phyloP scores from a whole-genome alignment of 352 stramenopile species.

The Globisporangium polare region DNA sequence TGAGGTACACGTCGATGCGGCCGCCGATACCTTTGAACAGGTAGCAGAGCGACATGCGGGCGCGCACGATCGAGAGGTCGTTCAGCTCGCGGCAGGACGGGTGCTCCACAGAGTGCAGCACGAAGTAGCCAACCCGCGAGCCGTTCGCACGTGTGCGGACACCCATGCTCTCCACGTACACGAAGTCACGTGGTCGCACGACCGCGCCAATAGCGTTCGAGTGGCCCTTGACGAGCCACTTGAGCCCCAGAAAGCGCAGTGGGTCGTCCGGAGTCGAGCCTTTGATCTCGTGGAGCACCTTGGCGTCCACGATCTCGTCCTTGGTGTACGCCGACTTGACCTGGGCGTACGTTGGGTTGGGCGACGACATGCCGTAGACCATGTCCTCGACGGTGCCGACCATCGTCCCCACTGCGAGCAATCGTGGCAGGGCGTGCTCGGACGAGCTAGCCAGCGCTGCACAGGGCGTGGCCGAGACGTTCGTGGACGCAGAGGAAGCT shows the following conservation, averaged over 20 bases:
- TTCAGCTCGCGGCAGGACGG: constrained; percentile 23
- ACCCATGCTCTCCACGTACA: constrained; percentile 57
- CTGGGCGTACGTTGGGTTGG: constrained; percentile 26
- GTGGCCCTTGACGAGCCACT: constrained; percentile 28
- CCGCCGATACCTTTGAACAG: constrained; percentile 26
- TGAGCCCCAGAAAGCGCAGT: constrained; percentile 45
- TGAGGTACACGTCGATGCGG: constrained; percentile 47
- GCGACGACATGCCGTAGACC: constrained; percentile 39
- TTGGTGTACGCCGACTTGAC: constrained; percentile 34
- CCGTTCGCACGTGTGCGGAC: constrained; percentile 11
- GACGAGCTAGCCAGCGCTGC: not conserved
- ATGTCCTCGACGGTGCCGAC: constrained; percentile 46
- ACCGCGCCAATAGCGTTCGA: constrained; percentile 17
- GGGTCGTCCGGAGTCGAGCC: constrained; percentile 28
- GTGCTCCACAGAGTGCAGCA: constrained; percentile 63
- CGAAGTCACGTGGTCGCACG: constrained; percentile 38
- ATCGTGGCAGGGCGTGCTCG: constrained; percentile 13
- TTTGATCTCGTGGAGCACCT: constrained; percentile 36
- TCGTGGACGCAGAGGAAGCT: not conserved
- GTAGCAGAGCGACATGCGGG: constrained; percentile 36
- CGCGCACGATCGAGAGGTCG: constrained; percentile 31
- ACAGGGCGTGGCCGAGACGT: not conserved
- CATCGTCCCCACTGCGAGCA: constrained; percentile 40
- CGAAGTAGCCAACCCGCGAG: constrained; percentile 38
- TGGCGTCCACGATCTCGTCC: constrained; percentile 31